Percentiles rank a stretch among this genome's conserved stretches.
phyloP scores from a whole-genome alignment of 2,329 filamentous ascomycete species.

The Penicillium palitans region DNA sequence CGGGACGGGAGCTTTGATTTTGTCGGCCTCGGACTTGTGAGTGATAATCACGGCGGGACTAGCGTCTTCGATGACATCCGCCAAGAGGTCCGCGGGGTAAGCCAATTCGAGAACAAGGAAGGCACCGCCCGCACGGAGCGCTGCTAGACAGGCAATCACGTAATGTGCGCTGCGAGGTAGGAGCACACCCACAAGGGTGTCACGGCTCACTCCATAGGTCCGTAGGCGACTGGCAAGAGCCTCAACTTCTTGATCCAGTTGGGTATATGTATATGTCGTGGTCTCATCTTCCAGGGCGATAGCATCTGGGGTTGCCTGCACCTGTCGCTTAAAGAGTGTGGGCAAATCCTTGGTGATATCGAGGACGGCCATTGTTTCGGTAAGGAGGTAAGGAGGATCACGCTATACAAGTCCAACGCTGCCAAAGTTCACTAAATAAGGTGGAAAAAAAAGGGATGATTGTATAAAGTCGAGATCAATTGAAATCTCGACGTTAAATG shows the following conservation, averaged over 20 bases:
- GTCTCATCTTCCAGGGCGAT: constrained; percentile 71
- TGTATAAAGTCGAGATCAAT: neutral
- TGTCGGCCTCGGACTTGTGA: constrained; percentile 61
- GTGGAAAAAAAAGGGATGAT: neutral
- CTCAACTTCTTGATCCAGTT: constrained; percentile 68
- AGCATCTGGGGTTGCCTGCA: constrained; percentile 65
- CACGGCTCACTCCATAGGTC: constrained; percentile 67
- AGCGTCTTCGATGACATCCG: constrained; percentile 76
- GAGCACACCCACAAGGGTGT: constrained; percentile 72
- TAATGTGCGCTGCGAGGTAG: constrained; percentile 75
- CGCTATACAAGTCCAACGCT: constrained; percentile 1
- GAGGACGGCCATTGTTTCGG: constrained; percentile 60
- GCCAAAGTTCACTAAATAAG: neutral
- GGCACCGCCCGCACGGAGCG: constrained; percentile 75
- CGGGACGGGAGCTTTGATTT: constrained; percentile 62
- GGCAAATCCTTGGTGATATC: constrained; percentile 72
- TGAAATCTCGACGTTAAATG: neutral
- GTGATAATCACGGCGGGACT: constrained; percentile 71
- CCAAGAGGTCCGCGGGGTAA: constrained; percentile 70
- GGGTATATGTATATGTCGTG: constrained; percentile 67
- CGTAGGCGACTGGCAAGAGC: constrained; percentile 66
- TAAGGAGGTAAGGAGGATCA: neutral
- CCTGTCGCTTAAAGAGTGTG: constrained; percentile 70
- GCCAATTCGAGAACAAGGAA: constrained; percentile 79
- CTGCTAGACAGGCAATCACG: constrained; percentile 74